phyloP scores from a whole-genome alignment of 202 grass and related monocot species.

The Setaria italica region DNA sequence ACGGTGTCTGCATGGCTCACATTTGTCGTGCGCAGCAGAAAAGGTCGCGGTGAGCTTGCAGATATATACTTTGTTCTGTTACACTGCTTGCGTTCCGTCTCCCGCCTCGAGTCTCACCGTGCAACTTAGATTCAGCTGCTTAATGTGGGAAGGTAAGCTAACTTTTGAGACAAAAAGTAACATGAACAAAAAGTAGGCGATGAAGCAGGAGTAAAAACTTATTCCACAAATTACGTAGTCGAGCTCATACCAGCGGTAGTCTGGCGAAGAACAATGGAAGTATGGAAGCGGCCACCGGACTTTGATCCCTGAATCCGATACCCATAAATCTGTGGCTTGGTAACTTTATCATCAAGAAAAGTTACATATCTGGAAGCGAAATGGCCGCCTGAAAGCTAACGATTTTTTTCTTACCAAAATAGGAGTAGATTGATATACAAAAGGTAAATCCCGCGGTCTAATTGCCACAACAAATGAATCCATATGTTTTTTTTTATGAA shows the following conservation, averaged over 20 bases:
- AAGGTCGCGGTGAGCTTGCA: not conserved
- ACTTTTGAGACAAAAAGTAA: not conserved
- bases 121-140: not conserved
- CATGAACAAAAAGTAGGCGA: not conserved
- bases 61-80: not conserved
- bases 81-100: not conserved
- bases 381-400: not conserved
- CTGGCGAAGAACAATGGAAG: not conserved
- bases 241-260: not conserved
- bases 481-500: slow-evolving; percentile 51
- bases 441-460: not conserved
- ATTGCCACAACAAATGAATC: slow-evolving; percentile 44
- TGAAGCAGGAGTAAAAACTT: not conserved
- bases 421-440: slow-evolving; percentile 40
- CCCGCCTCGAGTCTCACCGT: not conserved
- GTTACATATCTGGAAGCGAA: not conserved
- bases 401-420: slow-evolving; percentile 43
- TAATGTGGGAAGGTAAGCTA: not conserved
- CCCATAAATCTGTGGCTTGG: not conserved
- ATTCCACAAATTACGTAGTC: not conserved
- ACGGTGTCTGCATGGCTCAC: slow-evolving; percentile 13
- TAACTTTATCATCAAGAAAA: not conserved
- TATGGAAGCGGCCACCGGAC: not conserved
- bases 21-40: slow-evolving; percentile 27
- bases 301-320: not conserved